phyloP scores from a whole-genome alignment of 495 filamentous ascomycete species.

The Neurospora pannonica region DNA sequence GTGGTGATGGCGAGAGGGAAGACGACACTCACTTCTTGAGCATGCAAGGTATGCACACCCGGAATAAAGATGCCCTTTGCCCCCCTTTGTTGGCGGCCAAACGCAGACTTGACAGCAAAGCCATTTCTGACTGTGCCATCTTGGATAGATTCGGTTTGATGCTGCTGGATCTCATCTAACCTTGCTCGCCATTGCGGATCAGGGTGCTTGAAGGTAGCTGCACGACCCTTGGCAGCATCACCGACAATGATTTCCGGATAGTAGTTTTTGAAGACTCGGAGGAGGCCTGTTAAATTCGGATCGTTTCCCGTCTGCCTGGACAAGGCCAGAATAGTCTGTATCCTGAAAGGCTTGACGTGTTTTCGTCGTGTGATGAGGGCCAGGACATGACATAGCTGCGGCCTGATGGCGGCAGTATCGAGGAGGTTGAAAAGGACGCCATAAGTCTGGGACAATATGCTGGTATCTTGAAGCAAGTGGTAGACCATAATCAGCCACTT shows the following conservation, averaged over 20 bases:
- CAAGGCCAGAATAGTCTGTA: slow-evolving; percentile 62
- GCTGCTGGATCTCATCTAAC: slow-evolving; percentile 56
- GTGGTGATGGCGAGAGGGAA: slow-evolving; percentile 7
- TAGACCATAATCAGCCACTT: slow-evolving; percentile 77
- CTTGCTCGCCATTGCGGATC: slow-evolving; percentile 68
- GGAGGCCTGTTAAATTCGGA: slow-evolving; percentile 64
- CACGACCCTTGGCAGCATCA: slow-evolving; percentile 43
- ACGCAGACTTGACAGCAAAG: slow-evolving; percentile 43
- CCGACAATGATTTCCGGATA: slow-evolving; percentile 84
- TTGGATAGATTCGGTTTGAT: slow-evolving; percentile 37
- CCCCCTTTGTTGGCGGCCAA: slow-evolving; percentile 35
- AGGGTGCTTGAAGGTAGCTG: slow-evolving; percentile 57
- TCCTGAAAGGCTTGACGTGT: slow-evolving; percentile 77
- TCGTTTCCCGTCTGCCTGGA: slow-evolving; percentile 59
- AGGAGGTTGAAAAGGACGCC: slow-evolving; percentile 73
- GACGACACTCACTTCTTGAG: slow-evolving; percentile 45
- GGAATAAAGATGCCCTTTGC: slow-evolving; percentile 44
- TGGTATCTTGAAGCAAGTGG: slow-evolving; percentile 57
- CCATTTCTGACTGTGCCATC: slow-evolving; percentile 26
- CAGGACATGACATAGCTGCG: slow-evolving; percentile 70
- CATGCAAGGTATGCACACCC: slow-evolving; percentile 62
- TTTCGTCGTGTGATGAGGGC: slow-evolving; percentile 75
- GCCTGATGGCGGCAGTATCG: slow-evolving; percentile 64
- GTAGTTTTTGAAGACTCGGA: slow-evolving; percentile 79
- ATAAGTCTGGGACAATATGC: slow-evolving; percentile 60